Evolutionary conservation across 2,329 filamentous ascomycete genomes (phyloP).

Genomic region (Cyclaneusma minus): DNA sequence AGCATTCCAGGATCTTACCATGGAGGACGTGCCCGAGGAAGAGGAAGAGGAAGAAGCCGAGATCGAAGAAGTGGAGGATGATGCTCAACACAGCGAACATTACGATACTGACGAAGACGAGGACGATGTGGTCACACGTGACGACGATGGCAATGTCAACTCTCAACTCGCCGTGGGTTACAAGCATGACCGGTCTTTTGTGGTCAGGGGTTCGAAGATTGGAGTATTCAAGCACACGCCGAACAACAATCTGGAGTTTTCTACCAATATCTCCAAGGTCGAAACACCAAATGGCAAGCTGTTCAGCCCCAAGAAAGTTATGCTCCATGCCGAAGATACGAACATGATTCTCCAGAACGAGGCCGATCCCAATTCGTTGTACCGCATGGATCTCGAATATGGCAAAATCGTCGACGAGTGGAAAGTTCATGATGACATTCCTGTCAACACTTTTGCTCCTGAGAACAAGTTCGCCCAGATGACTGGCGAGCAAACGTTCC

Average conservation of each 20-base stretch:
- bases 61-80: constrained; percentile 43
- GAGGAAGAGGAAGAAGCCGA: constrained; percentile 28
- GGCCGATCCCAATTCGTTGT: constrained; percentile 75
- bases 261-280: constrained; percentile 93
- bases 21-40: constrained; percentile 60
- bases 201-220: constrained; percentile 94
- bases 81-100: constrained; percentile 53
- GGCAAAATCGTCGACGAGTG: constrained; percentile 98
- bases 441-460: constrained; percentile 79
- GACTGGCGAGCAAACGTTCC: constrained; percentile 86
- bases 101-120: constrained; percentile 68
- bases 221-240: constrained; percentile 95
- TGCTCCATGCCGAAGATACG: constrained; percentile 20
- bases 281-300: constrained; percentile 73
- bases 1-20: constrained; percentile 83
- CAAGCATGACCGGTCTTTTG: constrained; percentile 93
- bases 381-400: constrained; percentile 94
- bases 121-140: constrained; percentile 51
- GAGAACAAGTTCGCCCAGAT: constrained; percentile 98
- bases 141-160: constrained; percentile 73
- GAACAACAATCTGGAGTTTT: constrained; percentile 87
- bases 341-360: constrained; percentile 20
- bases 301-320: constrained; percentile 66
- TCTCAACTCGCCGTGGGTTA: constrained; percentile 91
- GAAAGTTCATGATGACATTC: constrained; percentile 95